Conservation (phyloP, 139 green algal species). For the Pseudopediastrum boryanum region DNA sequence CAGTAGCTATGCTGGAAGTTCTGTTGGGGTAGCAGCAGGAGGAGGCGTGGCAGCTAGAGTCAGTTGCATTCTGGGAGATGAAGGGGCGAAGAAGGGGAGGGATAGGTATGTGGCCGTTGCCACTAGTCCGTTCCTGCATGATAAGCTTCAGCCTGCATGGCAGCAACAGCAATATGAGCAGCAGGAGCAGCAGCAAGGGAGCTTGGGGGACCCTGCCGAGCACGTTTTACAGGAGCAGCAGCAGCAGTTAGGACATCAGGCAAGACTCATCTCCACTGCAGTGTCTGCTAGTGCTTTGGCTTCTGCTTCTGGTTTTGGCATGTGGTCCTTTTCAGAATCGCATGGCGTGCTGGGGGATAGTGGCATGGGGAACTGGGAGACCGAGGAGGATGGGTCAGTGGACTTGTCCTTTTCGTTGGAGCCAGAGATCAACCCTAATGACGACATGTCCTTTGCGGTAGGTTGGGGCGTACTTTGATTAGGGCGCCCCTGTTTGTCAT, state of each 20-base stretch:
- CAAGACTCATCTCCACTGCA: not conserved
- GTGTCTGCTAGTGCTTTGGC: no score
- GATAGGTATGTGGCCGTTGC: not conserved
- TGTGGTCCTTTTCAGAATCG: no score
- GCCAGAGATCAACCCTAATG: not conserved
- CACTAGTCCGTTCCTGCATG: not conserved
- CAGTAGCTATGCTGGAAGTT: not conserved
- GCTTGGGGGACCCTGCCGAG: not conserved
- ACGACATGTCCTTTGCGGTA: no score
- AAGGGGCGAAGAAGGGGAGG: not conserved
- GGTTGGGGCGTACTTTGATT: no score
- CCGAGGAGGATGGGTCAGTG: not conserved
- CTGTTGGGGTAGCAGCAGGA: not conserved
- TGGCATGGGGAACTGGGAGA: no score
- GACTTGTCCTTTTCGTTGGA: slow-evolving; percentile 20
- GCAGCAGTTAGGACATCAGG: not conserved
- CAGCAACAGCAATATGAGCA: not conserved
- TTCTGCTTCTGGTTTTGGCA: no score
- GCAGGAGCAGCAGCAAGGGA: not conserved
- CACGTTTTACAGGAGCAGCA: not conserved
- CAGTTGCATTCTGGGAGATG: not conserved
- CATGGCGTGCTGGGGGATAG: no score
- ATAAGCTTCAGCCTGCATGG: not conserved
- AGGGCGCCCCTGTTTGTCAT: no score
- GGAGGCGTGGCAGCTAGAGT: not conserved